Evolutionary conservation across 2,329 filamentous ascomycete genomes (phyloP), one percentile per base, ranked within the genome.

Genomic region (Tothia fuscella): DNA sequence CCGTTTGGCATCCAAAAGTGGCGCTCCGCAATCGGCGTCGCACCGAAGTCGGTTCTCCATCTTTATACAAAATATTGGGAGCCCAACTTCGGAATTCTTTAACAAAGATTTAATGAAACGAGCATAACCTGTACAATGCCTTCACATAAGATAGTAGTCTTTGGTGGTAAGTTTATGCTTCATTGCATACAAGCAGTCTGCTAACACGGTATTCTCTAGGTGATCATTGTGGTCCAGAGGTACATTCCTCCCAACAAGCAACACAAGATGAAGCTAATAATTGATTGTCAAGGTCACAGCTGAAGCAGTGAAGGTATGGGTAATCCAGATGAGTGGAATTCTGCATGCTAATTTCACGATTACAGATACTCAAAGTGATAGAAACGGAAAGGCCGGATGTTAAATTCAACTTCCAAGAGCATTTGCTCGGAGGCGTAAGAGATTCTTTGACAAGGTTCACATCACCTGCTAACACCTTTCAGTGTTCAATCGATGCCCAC

Each of bases 401-500:
- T 59, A 80, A 80, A 55, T 94, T 96, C 68, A 86, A 91, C 60
- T 81, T 95, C 54, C 76, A 94, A 58, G 78, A 94, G 43, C 86
- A 95, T 59, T 72, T 93, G 44, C 75, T 98, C 45, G 88, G 91
- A 55, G 89, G 91, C 56, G 89, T 93, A 76, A 68, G 84, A 75
- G 28, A 10, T 20, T 24, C 10, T 13, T 21, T 34, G 5, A 30
- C 12, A 19, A 24, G 19, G 5, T 14, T 7, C 10, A 16, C 12
- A 4, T 5, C 12, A 12, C 13, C 19, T 20, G 25, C 31, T 29
- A 40, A 40, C 32, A 34, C 19, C 33, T 20, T 16, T 22, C 53
- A 94, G 87, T 82, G 78, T 61, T 95, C 88, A 36, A 95, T 96
- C 63, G 80, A 95, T 56, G 78, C 78, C 14, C 77, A 78, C 56